Conservation (phyloP, 208 protist genomes). For the Leishmania tarentolae region DNA sequence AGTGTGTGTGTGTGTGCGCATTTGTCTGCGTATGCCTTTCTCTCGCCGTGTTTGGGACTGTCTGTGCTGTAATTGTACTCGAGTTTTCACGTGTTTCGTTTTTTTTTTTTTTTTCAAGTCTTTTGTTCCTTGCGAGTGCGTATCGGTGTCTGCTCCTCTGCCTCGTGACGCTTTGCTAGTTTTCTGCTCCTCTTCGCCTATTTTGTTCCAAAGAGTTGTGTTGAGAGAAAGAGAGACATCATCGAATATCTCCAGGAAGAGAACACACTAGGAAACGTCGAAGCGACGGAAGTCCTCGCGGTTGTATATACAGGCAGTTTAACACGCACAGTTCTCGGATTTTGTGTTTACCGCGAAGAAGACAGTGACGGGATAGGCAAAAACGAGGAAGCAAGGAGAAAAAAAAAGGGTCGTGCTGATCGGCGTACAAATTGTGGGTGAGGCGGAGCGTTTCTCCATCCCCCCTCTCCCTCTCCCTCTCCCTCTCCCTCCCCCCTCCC, state of each 20-base stretch:
- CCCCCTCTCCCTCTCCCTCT: background rate
- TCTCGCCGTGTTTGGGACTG: background rate
- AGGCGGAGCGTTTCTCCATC: background rate
- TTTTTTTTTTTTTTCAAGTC: background rate
- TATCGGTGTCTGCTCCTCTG: background rate
- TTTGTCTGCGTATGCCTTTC: background rate
- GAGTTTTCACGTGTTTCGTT: background rate
- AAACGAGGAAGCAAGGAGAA: background rate
- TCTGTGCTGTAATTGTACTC: background rate
- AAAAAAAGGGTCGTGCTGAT: background rate
- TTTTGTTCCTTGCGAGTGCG: background rate
- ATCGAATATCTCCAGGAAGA: background rate
- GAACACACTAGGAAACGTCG: background rate
- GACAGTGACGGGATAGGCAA: background rate
- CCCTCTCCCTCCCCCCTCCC: background rate
- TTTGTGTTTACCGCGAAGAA: background rate
- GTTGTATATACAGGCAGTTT: background rate
- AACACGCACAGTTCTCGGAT: background rate
- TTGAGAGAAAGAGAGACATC: background rate
- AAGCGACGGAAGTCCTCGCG: background rate
- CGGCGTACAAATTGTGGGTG: background rate
- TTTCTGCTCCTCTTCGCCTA: constrained; percentile 1
- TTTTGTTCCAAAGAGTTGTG: background rate
- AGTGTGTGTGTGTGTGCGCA: background rate
- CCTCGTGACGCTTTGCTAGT: background rate